phyloP scores from a whole-genome alignment of 768 basidiomycete species.

The Postia placenta region DNA sequence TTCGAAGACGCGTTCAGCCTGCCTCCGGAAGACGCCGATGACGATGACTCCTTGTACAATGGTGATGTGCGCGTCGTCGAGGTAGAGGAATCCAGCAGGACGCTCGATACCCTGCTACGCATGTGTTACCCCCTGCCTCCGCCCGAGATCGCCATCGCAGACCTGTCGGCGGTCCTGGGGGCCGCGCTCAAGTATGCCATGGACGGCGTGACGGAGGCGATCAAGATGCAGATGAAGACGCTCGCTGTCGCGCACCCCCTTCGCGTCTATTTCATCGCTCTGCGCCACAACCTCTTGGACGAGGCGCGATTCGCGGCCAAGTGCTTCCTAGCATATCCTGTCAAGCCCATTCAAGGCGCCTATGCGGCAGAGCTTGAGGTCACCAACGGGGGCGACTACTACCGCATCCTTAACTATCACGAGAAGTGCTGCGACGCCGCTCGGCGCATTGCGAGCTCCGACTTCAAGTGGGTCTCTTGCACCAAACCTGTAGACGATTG shows the following conservation, averaged over 20 bases:
- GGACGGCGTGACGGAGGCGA: conserved; percentile 2
- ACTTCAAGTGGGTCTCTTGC: background rate
- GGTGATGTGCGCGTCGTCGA: conserved; percentile 2
- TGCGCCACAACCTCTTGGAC: background rate
- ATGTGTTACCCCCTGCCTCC: conserved; percentile 14
- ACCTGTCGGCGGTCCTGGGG: conserved; percentile 7
- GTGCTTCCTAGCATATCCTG: background rate
- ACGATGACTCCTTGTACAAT: background rate
- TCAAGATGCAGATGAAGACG: conserved; percentile 5
- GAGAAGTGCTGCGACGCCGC: conserved; percentile 3
- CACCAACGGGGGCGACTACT: conserved; percentile 10
- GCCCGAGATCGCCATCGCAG: conserved; percentile 3
- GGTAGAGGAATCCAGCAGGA: conserved; percentile 7
- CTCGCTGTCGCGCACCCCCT: conserved; percentile 3
- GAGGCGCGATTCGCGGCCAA: conserved; percentile 7
- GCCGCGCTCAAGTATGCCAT: conserved; percentile 15
- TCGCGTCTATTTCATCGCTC: conserved; percentile 2
- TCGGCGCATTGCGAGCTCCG: background rate
- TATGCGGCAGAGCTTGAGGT: conserved; percentile 8
- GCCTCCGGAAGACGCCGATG: conserved; percentile 28
- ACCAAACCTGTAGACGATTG: background rate
- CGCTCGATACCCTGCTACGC: conserved; percentile 15
- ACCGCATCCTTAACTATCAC: conserved; percentile 11
- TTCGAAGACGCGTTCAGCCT: conserved; percentile 50
- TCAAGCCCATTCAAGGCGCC: background rate